Evolutionary conservation across 1,284 basidiomycete species (phyloP).

Genomic region (Fomes fomentarius): DNA sequence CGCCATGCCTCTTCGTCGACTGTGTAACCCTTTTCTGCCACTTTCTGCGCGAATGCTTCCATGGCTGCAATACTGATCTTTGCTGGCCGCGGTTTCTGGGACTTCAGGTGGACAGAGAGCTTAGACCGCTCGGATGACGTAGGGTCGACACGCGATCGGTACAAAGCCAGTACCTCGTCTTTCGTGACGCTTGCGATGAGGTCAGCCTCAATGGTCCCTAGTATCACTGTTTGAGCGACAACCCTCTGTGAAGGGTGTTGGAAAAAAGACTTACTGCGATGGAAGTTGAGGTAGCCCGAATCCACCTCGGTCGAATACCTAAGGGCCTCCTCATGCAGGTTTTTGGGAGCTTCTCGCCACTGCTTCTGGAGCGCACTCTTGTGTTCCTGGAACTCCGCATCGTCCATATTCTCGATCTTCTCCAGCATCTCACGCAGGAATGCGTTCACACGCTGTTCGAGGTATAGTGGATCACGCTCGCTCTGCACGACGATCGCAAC

Average conservation of each 20-base stretch:
- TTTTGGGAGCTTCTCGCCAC: constrained; percentile 77
- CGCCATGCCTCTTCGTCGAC: constrained; percentile 54
- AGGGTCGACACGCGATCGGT: constrained; percentile 73
- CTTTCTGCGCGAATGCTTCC: constrained; percentile 60
- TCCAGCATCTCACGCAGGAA: constrained; percentile 77
- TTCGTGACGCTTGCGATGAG: constrained; percentile 70
- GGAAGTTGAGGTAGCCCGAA: constrained; percentile 80
- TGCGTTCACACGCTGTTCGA: constrained; percentile 88
- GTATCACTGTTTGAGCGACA: neutral
- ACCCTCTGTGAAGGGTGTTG: constrained; percentile 39
- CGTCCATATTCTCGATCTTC: constrained; percentile 46
- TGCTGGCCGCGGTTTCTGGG: constrained; percentile 61
- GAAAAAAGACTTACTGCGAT: constrained; percentile 52
- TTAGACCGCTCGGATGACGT: constrained; percentile 73
- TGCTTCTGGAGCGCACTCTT: constrained; percentile 63
- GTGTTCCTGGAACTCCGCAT: constrained; percentile 60
- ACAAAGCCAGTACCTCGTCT: constrained; percentile 79
- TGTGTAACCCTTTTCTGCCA: constrained; percentile 55
- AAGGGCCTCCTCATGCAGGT: constrained; percentile 63
- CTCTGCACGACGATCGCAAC: constrained; percentile 92
- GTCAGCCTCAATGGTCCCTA: constrained; percentile 72
- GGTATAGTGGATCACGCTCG: constrained; percentile 81
- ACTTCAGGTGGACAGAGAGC: constrained; percentile 80
- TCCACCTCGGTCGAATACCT: constrained; percentile 75
- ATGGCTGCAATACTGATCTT: constrained; percentile 72